Evolutionary conservation across 2,329 filamentous ascomycete species (phyloP).

Genomic region (Ambrosiella xylebori): DNA sequence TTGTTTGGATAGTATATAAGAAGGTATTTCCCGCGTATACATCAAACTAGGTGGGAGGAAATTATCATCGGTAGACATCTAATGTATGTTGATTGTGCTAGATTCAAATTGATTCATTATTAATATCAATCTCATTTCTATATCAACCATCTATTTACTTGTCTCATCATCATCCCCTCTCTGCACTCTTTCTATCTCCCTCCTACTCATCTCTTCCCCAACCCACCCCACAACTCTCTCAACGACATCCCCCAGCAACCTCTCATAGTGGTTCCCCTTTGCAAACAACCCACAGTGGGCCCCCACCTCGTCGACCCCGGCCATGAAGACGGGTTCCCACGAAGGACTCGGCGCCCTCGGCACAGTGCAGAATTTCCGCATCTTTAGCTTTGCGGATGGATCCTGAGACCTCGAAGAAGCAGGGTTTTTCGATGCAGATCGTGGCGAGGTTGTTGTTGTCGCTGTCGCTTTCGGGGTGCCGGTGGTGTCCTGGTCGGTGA

Average conservation of each 20-base stretch:
- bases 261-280: constrained; percentile 53
- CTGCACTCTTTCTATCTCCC: constrained; percentile 16
- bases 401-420: neutral
- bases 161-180: neutral
- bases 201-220: constrained; percentile 37
- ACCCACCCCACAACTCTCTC: constrained; percentile 53
- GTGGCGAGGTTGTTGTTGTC: constrained; percentile 11
- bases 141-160: neutral
- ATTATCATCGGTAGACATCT: no score
- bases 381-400: constrained; percentile 19
- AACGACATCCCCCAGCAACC: constrained; percentile 58
- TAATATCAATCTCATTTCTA: neutral
- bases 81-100: no score
- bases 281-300: constrained; percentile 76
- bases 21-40: no score
- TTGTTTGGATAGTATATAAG: no score
- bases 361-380: constrained; percentile 65
- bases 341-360: constrained; percentile 46
- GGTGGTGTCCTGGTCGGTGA: neutral
- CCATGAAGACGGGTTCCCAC: constrained; percentile 70
- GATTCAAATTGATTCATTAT: neutral
- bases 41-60: no score
- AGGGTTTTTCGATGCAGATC: neutral
- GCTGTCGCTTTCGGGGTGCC: neutral
- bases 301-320: constrained; percentile 65